Base-by-base conservation (phyloP, 805 yeast species). In the Starmerella bombi region DNA sequence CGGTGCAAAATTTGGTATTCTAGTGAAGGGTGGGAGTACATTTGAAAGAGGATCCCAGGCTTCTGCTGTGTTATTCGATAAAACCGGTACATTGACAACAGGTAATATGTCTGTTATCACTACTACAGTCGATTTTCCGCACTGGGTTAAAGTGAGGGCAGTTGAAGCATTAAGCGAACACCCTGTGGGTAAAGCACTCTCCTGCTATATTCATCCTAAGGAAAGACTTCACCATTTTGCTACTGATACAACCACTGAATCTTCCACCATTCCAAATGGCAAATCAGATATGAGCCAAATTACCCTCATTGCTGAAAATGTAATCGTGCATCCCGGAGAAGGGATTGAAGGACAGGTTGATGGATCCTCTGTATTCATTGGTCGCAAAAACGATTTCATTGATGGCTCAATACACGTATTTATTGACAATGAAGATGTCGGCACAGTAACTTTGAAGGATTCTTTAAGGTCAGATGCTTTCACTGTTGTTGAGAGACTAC, bases 71-170 rank as follows among this genome's bases (percentile, higher is more conserved):
- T 65, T 91, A 23, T 88, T 91, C 58, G 98, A 91, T 61, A 91
- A 91, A 60, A 91, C 99, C 0, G 98, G 98, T 3, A 91, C 98
- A 0, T 65, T 91, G 33, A 93, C 99, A 0, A 65, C 78, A 0
- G 98, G 98, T 12, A 64, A 71, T 32, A 80, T 91, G 91, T 60
- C 53, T 3, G 71, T 71, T 2, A 52, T 54, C 12, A 31, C 49
- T 16, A 35, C 47, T 4, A 36, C 46, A 4, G 37, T 50, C 3
- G 45, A 49, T 8, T 48, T 48, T 5, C 43, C 56, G 50, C 68
- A 66, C 55, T 74, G 86, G 80, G 58, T 63, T 4, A 51, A 74
- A 5, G 59, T 77, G 18, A 72, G 77, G 3, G 64, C 74, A 0
- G 59, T 77, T 8, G 97, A 91, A 58, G 48, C 58, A 5, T 68